Base-by-base conservation (phyloP, 2,329 filamentous ascomycete genomes). In the Clonostachys solani region DNA sequence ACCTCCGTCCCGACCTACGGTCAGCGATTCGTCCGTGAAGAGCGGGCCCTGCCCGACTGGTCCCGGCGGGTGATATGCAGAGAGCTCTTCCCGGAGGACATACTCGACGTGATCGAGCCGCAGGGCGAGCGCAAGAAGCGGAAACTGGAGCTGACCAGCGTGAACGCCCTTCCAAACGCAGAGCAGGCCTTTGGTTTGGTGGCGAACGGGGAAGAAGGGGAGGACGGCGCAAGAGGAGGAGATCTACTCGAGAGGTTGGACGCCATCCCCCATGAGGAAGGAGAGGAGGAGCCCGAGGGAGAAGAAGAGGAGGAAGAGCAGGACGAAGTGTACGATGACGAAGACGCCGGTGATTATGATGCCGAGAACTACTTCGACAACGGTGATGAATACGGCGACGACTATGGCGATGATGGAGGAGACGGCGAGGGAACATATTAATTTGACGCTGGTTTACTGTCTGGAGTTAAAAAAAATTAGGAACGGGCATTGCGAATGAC, bases 311-410 rank as follows among this genome's bases (percentile, higher is more conserved):
- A 73, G 45, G 72, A 71, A 10, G 73, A 73, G 16, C 71, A 75
- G 52, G 74, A 76, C 46, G 72, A 76, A 47, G 66, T 64, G 19
- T 77, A 75, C 50, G 76, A 83, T 43, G 80, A 83, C 47, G 77
- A 81, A 49, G 77, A 79, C 43, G 80, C 75, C 2, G 79, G 80
- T 8, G 80, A 83, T 50, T 83, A 83, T 57, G 75, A 83, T 41
- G 80, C 80, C 3, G 80, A 83, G 55, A 71, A 71, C 10, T 82
- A 82, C 63, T 83, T 83, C 57, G 79, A 82, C 50, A 77, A 73
- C 19, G 77, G 77, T 12, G 76, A 78, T 50, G 77, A 80, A 19
- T 72, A 77, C 45, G 72, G 73, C 35, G 73, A 75, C 18, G 76
- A 77, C 42, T 73, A 73, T 43, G 74, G 73, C 8, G 78, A 77